Conservation (phyloP, 441 rosid species). For the Sinapis alba region DNA sequence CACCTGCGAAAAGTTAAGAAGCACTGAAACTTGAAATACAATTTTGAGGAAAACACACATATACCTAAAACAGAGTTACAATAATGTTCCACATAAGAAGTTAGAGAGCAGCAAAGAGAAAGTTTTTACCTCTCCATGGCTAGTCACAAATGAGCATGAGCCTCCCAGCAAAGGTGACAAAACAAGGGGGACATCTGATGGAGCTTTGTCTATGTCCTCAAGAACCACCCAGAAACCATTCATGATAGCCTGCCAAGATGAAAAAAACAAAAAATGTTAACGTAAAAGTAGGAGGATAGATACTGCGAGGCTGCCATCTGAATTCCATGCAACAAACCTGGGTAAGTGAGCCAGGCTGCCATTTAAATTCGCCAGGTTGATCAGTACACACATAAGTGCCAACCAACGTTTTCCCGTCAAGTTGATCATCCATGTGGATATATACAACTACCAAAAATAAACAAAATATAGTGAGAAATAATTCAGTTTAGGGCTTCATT, state of each 20-base stretch:
- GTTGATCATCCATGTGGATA: constrained; percentile 98
- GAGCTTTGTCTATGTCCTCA: constrained; percentile 96
- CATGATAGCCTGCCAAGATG: constrained; percentile 64
- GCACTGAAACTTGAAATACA: constrained; percentile 20
- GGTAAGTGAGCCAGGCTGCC: constrained; percentile 97
- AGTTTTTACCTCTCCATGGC: constrained; percentile 80
- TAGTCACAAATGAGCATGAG: constrained; percentile 62
- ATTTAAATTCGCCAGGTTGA: constrained; percentile 96
- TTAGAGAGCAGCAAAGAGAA: constrained; percentile 1
- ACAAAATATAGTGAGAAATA: constrained; percentile 24
- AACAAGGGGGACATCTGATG: constrained; percentile 83
- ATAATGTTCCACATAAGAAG: neutral
- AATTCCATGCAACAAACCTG: constrained; percentile 65
- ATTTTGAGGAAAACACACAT: constrained; percentile 2
- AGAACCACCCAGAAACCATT: constrained; percentile 94
- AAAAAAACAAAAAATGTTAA: constrained; percentile 5
- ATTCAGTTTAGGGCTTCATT: constrained; percentile 14
- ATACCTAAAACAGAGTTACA: constrained; percentile 12
- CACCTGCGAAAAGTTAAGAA: constrained; percentile 59
- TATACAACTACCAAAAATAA: constrained; percentile 55
- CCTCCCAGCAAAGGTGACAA: constrained; percentile 91
- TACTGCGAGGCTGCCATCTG: constrained; percentile 18
- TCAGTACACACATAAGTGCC: constrained; percentile 95
- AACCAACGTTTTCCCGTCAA: constrained; percentile 93
- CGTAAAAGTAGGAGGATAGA: constrained; percentile 21